Conservation (phyloP, 768 basidiomycete genomes). For the Calocybe indica region DNA sequence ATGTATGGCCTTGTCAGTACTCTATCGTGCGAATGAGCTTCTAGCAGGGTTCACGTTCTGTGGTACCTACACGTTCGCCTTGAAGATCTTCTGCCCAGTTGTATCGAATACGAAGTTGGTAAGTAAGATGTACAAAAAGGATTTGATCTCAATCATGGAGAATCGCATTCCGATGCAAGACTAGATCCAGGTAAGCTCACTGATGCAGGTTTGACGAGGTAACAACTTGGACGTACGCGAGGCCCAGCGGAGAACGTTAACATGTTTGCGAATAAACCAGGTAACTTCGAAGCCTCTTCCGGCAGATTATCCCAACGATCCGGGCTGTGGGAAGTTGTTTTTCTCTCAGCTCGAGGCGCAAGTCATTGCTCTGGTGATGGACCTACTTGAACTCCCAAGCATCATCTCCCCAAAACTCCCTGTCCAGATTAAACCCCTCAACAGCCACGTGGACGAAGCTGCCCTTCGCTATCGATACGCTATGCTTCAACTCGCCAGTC, state of each 20-base stretch:
- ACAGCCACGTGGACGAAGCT: conserved; percentile 73
- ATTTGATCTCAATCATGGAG: conserved; percentile 80
- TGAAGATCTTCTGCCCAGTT: conserved; percentile 47
- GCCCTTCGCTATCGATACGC: conserved; percentile 56
- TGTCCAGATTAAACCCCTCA: conserved; percentile 77
- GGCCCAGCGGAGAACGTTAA: conserved; percentile 80
- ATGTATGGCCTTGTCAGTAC: conserved; percentile 65
- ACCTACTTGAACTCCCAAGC: conserved; percentile 78
- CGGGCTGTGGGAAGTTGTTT: conserved; percentile 39
- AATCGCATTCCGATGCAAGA: conserved; percentile 82
- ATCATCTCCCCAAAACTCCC: conserved; percentile 72
- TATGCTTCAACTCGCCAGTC: conserved; percentile 30
- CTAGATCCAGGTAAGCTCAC: conserved; percentile 28
- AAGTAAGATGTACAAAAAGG: conserved; percentile 64
- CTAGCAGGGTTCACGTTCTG: neutral
- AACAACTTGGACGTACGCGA: conserved; percentile 42
- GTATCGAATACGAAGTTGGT: conserved; percentile 59
- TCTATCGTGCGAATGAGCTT: conserved; percentile 22
- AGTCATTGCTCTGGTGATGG: neutral
- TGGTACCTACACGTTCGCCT: conserved; percentile 54
- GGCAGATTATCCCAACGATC: conserved; percentile 79
- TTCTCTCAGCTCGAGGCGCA: neutral
- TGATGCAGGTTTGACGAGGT: neutral
- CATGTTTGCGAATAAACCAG: conserved; percentile 67
- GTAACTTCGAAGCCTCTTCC: conserved; percentile 56